Percentiles rank a stretch among this genome's conserved stretches.
These are phyloP conservation scores for Ogataea philodendri DNA, from an alignment of 805 yeast genomes.

Conservation along the genomic window DNA sequence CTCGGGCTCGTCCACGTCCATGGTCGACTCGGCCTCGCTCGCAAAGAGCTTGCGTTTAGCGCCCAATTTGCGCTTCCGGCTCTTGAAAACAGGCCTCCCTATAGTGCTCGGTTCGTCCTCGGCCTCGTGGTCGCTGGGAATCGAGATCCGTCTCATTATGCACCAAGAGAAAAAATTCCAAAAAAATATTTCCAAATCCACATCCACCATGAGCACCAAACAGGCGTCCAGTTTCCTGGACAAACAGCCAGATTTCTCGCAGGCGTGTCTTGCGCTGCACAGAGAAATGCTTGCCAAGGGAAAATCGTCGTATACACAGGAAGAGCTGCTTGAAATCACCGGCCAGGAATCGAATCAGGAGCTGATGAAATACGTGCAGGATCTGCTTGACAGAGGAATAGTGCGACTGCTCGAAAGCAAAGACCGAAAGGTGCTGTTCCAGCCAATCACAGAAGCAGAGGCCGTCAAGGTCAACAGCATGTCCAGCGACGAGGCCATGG, in stretches of 20 bases:
- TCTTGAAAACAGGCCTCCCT: constrained; percentile 5
- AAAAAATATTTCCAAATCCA: constrained; percentile 2
- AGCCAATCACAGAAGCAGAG: constrained; percentile 68
- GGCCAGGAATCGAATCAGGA: constrained; percentile 40
- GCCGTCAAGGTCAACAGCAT: constrained; percentile 75
- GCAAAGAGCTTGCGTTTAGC: constrained; percentile 2
- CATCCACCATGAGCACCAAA: constrained; percentile 5
- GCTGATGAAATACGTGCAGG: constrained; percentile 45
- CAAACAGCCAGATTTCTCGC: constrained; percentile 1
- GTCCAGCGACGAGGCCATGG: constrained; percentile 86
- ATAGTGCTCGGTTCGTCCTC: neutral
- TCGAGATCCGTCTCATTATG: constrained; percentile 11
- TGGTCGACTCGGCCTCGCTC: neutral
- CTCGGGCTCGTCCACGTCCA: constrained; percentile 6
- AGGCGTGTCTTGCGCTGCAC: constrained; percentile 41
- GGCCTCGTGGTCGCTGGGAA: constrained; percentile 6
- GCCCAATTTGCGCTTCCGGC: constrained; percentile 8
- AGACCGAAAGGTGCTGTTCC: constrained; percentile 61
- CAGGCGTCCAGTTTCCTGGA: constrained; percentile 16
- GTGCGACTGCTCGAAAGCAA: constrained; percentile 68
- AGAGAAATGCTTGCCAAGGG: constrained; percentile 55
- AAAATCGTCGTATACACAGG: constrained; percentile 59
- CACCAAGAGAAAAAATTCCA: constrained; percentile 3
- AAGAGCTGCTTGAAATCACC: constrained; percentile 57
- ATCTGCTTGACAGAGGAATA: constrained; percentile 47